A percentile compares a stretch with the other conserved stretches of the same genome.
These are phyloP conservation scores for Candida alai DNA, from an alignment of 805 yeast genomes.

Conservation along the genomic window DNA sequence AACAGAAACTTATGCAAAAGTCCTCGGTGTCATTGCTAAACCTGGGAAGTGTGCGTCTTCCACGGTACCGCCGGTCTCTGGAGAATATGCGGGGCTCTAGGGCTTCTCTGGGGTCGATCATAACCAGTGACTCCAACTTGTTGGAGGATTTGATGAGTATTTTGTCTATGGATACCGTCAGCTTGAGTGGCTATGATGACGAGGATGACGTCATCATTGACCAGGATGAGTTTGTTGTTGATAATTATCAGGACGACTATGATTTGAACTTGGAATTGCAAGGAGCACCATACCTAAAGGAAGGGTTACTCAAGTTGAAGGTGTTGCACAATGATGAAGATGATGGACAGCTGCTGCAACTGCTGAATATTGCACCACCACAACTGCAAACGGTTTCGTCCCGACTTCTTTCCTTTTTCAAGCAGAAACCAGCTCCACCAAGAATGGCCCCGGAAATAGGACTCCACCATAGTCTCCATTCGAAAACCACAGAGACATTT, in stretches of 20 bases:
- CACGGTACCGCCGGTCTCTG: no score
- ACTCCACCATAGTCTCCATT: slow-evolving; percentile 14
- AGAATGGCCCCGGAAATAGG: slow-evolving; percentile 5
- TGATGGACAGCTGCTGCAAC: slow-evolving; percentile 22
- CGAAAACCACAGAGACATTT: slow-evolving; percentile 44
- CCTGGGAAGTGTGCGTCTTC: no score
- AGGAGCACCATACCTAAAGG: slow-evolving; percentile 79
- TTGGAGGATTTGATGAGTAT: slow-evolving; percentile 31
- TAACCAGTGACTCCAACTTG: slow-evolving; percentile 27
- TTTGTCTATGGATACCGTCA: slow-evolving; percentile 33
- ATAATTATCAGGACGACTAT: slow-evolving; percentile 43
- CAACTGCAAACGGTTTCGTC: slow-evolving; percentile 11
- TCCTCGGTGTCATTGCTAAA: no score
- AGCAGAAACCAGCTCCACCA: slow-evolving; percentile 5
- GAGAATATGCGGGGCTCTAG: slow-evolving; percentile 24
- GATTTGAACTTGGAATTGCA: slow-evolving; percentile 60
- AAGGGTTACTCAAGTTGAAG: slow-evolving; percentile 54
- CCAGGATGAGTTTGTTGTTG: slow-evolving; percentile 35
- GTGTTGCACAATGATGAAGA: slow-evolving; percentile 35
- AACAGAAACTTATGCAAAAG: no score
- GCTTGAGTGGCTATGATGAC: slow-evolving; percentile 14
- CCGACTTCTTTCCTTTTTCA: slow-evolving; percentile 24
- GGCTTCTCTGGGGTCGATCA: slow-evolving; percentile 28
- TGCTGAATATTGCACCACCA: slow-evolving; percentile 14
- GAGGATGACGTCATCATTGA: slow-evolving; percentile 14